Evolutionary conservation across 768 basidiomycete species (phyloP).

Genomic region (Tylopilus intermedius): DNA sequence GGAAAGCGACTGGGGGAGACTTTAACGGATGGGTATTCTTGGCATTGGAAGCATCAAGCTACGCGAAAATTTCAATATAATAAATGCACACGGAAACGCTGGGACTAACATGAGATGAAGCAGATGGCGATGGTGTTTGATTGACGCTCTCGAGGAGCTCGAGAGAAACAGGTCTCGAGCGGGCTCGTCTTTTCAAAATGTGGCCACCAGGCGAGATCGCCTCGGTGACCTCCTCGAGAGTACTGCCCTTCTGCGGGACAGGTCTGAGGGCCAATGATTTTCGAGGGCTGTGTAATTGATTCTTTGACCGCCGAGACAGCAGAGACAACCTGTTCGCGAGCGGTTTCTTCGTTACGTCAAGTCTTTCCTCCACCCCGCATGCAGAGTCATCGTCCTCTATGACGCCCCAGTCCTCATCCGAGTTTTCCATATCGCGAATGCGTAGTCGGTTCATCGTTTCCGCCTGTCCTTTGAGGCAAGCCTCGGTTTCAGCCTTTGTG

Average conservation of each 20-base stretch:
- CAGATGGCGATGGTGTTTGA: conserved; percentile 39
- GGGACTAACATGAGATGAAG: conserved; percentile 26
- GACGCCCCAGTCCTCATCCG: conserved; percentile 41
- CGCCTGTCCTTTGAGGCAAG: conserved; percentile 46
- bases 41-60: conserved; percentile 19
- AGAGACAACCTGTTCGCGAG: conserved; percentile 28
- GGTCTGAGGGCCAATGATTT: conserved; percentile 20
- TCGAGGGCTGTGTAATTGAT: conserved; percentile 28
- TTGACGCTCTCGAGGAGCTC: conserved; percentile 54
- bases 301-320: conserved; percentile 25
- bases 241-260: conserved; percentile 37
- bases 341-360: conserved; percentile 29
- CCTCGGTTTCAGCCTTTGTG: conserved; percentile 34
- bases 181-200: conserved; percentile 68
- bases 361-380: conserved; percentile 45
- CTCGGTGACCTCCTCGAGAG: conserved; percentile 56
- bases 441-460: conserved; percentile 60
- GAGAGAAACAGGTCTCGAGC: conserved; percentile 64
- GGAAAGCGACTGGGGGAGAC: conserved; percentile 28
- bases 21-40: conserved; percentile 7
- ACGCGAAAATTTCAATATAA: not conserved
- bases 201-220: conserved; percentile 75
- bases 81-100: not conserved
- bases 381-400: conserved; percentile 47
- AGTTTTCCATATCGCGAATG: conserved; percentile 50